Evolutionary conservation across 2,329 filamentous ascomycete species (phyloP), one percentile per base, ranked within the genome.

Genomic region (Beauveria sp.): DNA sequence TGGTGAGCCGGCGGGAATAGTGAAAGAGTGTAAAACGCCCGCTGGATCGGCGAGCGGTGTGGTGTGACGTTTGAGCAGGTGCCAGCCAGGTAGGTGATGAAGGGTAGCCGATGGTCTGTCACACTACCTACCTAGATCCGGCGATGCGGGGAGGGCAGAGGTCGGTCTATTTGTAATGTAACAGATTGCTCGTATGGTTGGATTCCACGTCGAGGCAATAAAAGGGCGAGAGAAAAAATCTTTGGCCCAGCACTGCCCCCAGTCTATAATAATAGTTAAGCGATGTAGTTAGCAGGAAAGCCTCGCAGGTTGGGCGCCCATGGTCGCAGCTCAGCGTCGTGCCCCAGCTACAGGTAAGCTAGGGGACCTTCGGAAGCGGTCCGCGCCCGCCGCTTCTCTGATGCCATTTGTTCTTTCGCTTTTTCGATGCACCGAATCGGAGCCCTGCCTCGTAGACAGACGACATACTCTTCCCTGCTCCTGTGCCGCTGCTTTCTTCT

Each of bases 1-100:
- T 26, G 16, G 10, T 5, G 12, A 40, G 28, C 31, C 26, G n/a
- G 45, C 45, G 22, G 46, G 31, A 20, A 50, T 28, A 26, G 46
- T 31, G 46, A 59, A 59, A 18, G 56, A 51, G 28, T 20, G 56
- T 42, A 59, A 24, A 43, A 16, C 46, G 46, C 34, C n/a, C 20
- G 55, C 45, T 42, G 12, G 24, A 42, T 59, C 46, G 56, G 56
- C 46, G 56, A 59, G 56, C 56, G 56, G 56, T 59, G 55, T 49
- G 55, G 45, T 58, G 55, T 50, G 55, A 57, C 26, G 54, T 48
- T 57, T 43, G 40, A 45, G 18, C 40, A 46, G 20, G 43, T 56
- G 54, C 9, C 28, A 38, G 12, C 34, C 34, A 38, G 4, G 1
- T 22, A 59, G 56, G 46, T 40, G 45, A 49, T 20, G 5, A 34